These are phyloP conservation scores for Polytrichum formosum DNA, from an alignment of 225 moss, liverwort and hornwort genomes.

Conservation along the genomic window DNA sequence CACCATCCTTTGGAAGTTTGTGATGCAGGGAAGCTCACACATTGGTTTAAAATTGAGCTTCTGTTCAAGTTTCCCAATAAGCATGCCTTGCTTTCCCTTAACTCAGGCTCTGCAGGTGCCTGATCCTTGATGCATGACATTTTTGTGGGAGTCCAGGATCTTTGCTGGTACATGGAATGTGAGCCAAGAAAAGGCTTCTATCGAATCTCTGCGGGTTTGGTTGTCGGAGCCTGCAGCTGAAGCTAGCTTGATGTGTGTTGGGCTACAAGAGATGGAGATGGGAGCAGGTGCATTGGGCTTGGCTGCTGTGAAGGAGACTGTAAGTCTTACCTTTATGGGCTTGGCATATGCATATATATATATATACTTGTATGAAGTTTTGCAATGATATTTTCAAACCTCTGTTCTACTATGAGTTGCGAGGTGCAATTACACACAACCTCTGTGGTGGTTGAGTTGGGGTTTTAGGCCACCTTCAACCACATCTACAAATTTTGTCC, in stretches of 20 bases:
- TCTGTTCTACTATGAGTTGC: too few relatives aligned
- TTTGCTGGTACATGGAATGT: constrained; percentile 94
- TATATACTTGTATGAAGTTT: constrained; percentile 1
- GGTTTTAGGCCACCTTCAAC: too few relatives aligned
- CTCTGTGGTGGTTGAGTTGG: too few relatives aligned
- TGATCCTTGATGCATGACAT: neutral
- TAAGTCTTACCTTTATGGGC: constrained; percentile 33
- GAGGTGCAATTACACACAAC: too few relatives aligned
- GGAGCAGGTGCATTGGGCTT: constrained; percentile 95
- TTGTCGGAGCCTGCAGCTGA: constrained; percentile 65
- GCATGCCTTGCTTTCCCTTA: neutral
- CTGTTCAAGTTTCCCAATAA: too few relatives aligned
- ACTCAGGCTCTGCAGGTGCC: neutral
- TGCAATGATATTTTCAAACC: too few relatives aligned
- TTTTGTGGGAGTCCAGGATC: constrained; percentile 35
- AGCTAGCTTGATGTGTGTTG: constrained; percentile 83
- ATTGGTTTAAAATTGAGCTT: too few relatives aligned
- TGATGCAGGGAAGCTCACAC: too few relatives aligned
- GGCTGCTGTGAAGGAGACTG: constrained; percentile 97
- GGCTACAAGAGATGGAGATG: constrained; percentile 97
- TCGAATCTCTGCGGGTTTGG: constrained; percentile 67
- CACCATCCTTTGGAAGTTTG: too few relatives aligned
- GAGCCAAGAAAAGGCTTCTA: constrained; percentile 74
- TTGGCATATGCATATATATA: neutral
- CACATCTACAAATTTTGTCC: too few relatives aligned